Evolutionary conservation across 106 monocot genomes (phyloP), one percentile per base, ranked within the genome.

Genomic region (Hemerocallis citrina): DNA sequence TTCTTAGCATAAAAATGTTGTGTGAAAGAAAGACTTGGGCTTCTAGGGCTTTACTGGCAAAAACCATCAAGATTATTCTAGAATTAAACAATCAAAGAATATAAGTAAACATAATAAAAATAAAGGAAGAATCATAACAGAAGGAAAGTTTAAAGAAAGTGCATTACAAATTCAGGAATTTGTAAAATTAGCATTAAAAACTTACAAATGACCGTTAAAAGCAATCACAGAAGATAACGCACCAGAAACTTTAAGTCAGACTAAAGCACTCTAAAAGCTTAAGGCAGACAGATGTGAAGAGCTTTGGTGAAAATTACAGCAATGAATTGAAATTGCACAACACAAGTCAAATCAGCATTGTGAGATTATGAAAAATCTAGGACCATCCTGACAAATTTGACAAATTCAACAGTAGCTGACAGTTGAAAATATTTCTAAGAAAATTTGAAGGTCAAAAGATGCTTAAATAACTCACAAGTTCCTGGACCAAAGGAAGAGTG

Each of bases 401-500:
- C 29, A 12, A 59, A 11, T 5, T 59, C 14, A 41, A 59, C 0
- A 38, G 4, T 59, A 1, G 10, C 20, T 24, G 54, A 6, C n/a
- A 54, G n/a, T 31, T 32, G 20, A 0, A 32, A 54, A 54, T 4
- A 10, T 25, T 32, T n/a, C 54, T 31, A 7, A n/a, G 4, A 39
- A 16, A 14, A 27, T 66, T 14, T 34, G 12, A 15, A 38, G 23
- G 20, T 4, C 25, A 21, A 22, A 0, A 63, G 13, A 51, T 14
- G 7, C 24, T 7, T 59, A 23, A 43, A 39, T 29, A 71, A 86
- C 91, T 87, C 77, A 96, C 96, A 60, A 96, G 79, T 72, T 96
- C 96, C 55, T 96, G 91, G 16, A 96, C 91, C 25, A 90, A 61
- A 58, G 83, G 66, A 69, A 91, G 80, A 43, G 90, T 76, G 48